A percentile compares a stretch with the other conserved stretches of the same genome.
phyloP scores from a whole-genome alignment of 2,329 filamentous ascomycete genomes.

The Xylariaceae sp. region DNA sequence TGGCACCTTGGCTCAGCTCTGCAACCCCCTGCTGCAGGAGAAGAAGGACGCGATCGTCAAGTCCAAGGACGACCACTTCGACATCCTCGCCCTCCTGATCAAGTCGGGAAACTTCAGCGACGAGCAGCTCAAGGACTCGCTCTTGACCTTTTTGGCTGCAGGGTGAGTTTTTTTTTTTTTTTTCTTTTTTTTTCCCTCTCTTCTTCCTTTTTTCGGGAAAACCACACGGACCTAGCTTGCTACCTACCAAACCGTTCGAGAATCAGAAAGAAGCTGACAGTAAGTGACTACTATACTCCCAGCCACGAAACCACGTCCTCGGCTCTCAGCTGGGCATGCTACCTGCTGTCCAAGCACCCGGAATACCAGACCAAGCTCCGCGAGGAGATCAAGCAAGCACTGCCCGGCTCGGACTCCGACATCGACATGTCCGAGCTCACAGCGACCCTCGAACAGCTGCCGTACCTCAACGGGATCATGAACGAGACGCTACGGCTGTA shows the following conservation, averaged over 20 bases:
- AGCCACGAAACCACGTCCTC: slow-evolving; percentile 61
- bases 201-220: too few relatives aligned
- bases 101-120: slow-evolving; percentile 48
- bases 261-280: slow-evolving; percentile 32
- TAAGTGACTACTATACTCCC: not conserved
- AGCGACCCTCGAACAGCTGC: slow-evolving; percentile 54
- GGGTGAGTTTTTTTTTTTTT: slow-evolving; percentile 39
- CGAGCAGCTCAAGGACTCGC: slow-evolving; percentile 46
- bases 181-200: too few relatives aligned
- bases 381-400: slow-evolving; percentile 49
- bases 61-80: slow-evolving; percentile 43
- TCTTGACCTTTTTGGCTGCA: slow-evolving; percentile 51
- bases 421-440: slow-evolving; percentile 35
- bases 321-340: slow-evolving; percentile 57
- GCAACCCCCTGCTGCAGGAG: slow-evolving; percentile 41
- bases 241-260: not conserved
- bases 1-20: slow-evolving; percentile 35
- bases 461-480: slow-evolving; percentile 64
- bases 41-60: slow-evolving; percentile 40
- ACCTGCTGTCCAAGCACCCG: slow-evolving; percentile 55
- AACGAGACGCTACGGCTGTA: slow-evolving; percentile 48
- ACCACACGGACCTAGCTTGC: too few relatives aligned
- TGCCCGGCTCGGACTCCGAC: slow-evolving; percentile 32
- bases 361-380: slow-evolving; percentile 54
- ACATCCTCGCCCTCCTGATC: slow-evolving; percentile 58